Percentiles rank a stretch among this genome's conserved stretches.
Conservation (phyloP, 2,329 filamentous ascomycete species). For the Fusarium sp. region DNA sequence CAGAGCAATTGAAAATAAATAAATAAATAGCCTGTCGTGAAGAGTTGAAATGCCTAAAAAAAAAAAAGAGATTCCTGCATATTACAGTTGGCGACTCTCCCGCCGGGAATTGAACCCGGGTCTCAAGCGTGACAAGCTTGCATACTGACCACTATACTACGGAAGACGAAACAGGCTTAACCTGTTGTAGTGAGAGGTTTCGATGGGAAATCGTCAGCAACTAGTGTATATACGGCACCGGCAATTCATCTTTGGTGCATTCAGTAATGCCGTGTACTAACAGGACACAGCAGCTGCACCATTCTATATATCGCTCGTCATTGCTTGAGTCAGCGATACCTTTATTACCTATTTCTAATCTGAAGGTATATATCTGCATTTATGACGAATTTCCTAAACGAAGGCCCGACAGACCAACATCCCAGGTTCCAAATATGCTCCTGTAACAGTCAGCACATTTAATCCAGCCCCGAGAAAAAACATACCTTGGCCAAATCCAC, state of each 20-base stretch:
- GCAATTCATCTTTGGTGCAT: too few species aligned
- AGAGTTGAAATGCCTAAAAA: background rate
- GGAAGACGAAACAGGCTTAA: conserved; percentile 6
- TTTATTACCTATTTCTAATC: background rate
- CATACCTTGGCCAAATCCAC: conserved; percentile 14
- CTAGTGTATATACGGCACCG: rapidly evolving
- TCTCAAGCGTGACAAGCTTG: too few species aligned
- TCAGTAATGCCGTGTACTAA: too few species aligned
- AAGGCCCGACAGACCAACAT: conserved; percentile 19
- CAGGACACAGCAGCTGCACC: rapidly evolving
- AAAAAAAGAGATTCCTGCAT: background rate
- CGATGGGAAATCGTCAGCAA: rapidly evolving
- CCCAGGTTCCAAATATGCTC: conserved; percentile 17
- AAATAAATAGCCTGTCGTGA: too few species aligned
- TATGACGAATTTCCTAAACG: background rate
- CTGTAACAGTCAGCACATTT: background rate
- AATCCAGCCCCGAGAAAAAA: rapidly evolving
- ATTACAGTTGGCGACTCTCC: conserved; percentile 19
- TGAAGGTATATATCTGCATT: conserved; percentile 10
- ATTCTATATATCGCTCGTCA: too few species aligned
- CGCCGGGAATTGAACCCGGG: too few species aligned
- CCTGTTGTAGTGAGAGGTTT: conserved; percentile 15
- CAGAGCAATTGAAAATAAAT: background rate
- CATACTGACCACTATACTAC: conserved; percentile 29
- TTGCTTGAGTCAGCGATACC: rapidly evolving